A percentile compares a stretch with the other conserved stretches of the same genome.
phyloP scores from a whole-genome alignment of 2,329 filamentous ascomycete genomes.

The Teratosphaeria viscida region DNA sequence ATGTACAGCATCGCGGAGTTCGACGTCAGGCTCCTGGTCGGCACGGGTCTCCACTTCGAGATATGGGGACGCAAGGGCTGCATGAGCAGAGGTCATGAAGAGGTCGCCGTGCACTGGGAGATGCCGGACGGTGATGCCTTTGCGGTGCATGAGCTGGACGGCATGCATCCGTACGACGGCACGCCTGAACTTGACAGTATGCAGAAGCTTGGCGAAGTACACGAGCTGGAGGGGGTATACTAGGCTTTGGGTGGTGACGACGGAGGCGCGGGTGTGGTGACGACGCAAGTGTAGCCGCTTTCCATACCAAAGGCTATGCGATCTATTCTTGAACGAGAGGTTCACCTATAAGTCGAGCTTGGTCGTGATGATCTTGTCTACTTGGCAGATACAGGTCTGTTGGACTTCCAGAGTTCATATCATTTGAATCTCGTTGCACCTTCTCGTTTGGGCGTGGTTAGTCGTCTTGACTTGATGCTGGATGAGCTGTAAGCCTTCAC shows the following conservation, averaged over 20 bases:
- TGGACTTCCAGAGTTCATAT: background rate
- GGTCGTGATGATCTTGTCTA: background rate
- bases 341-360: background rate
- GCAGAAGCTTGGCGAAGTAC: too few relatives aligned
- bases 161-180: too few relatives aligned
- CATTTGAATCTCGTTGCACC: background rate
- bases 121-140: background rate
- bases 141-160: too few relatives aligned
- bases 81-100: slow-evolving; percentile 5
- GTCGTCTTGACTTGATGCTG: background rate
- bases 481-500: background rate
- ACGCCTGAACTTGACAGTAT: too few relatives aligned
- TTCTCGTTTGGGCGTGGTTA: background rate
- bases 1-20: slow-evolving; percentile 7
- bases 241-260: too few relatives aligned
- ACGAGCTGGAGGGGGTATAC: too few relatives aligned
- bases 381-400: background rate
- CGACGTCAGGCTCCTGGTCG: slow-evolving; percentile 3
- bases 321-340: background rate
- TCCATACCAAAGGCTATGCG: background rate
- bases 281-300: too few relatives aligned
- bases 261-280: too few relatives aligned
- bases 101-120: slow-evolving; percentile 1
- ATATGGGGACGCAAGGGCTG: slow-evolving; percentile 5
- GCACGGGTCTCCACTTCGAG: slow-evolving; percentile 8